phyloP scores from a whole-genome alignment of 208 protist genomes.

The Leishmania lainsoni region DNA sequence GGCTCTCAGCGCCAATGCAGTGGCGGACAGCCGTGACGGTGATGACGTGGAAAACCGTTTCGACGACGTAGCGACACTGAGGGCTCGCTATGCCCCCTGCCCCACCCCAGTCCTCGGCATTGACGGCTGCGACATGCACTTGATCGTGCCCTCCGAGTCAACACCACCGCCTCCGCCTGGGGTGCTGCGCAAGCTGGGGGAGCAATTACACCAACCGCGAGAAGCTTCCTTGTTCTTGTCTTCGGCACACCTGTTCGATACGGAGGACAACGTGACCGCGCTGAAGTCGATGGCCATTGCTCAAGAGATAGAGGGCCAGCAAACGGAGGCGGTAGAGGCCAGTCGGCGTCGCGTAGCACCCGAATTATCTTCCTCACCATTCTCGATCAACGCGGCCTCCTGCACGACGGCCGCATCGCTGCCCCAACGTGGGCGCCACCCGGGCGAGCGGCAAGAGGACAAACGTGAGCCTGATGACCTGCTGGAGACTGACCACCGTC shows the following conservation, averaged over 20 bases:
- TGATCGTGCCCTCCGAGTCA: constrained; percentile 16
- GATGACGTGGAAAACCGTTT: background rate
- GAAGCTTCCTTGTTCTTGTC: background rate
- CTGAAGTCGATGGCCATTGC: background rate
- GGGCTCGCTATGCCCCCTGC: background rate
- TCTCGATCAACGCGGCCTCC: background rate
- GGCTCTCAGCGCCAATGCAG: background rate
- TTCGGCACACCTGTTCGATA: background rate
- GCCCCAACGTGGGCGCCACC: background rate
- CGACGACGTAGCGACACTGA: background rate
- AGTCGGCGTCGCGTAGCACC: background rate
- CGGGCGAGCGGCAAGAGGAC: background rate
- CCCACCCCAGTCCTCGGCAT: constrained; percentile 3
- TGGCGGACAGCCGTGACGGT: background rate
- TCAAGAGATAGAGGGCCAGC: background rate
- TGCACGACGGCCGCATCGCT: background rate
- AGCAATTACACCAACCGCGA: background rate
- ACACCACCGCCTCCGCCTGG: background rate
- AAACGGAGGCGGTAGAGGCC: background rate
- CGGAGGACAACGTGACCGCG: background rate
- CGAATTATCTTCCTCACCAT: background rate
- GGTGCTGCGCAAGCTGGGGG: background rate
- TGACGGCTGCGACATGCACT: background rate
- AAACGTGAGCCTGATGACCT: background rate
- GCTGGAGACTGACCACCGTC: constrained; percentile 1